Base-by-base conservation (phyloP, 2,329 filamentous ascomycete species). In the Neofusicoccum umdonicola region DNA sequence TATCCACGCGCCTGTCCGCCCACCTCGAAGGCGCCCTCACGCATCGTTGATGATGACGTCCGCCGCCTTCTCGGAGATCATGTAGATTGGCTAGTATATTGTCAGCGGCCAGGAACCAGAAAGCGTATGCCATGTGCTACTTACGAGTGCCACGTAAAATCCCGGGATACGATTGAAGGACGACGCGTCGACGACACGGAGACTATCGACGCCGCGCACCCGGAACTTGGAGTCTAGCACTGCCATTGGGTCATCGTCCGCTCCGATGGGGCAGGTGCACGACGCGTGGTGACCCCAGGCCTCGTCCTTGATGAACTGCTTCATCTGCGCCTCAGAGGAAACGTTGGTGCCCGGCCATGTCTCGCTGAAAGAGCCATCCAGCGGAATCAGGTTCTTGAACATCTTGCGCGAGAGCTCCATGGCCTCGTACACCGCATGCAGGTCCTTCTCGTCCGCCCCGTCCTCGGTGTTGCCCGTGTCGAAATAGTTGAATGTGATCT, bases 131-230 rank as follows among this genome's bases (percentile, higher is more conserved):
- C 27, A 31, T 31, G 5, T 31, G 27, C 27, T 31, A 31, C 27
- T 31, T 31, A 31, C 27, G 27, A 83, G 71, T 2, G 80, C 78
- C 31, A 82, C 79, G 68, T 83, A 86, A 60, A 78, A 82, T 66
- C 85, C 85, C 0, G 84, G 84, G 15, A 84, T 85, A 58, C 78
- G 78, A 0, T 85, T 84, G 64, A 85, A 88, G 0, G 84, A 80
- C 35, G 80, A 83, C 0, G 85, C 87, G 75, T 89, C 87, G 0
- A 89, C 87, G 3, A 89, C 87, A 35, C 87, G 77, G 56, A 89
- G 71, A 0, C 83, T 82, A 0, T 79, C 72, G 0, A 87, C 81
- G 0, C 85, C 85, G 9, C 83, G 77, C 0, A 90, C 87, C 9
- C 81, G 78, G 71, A 89, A 87, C 51, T 84, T 76, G 0, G 78